These are phyloP conservation scores for Chamaecrista fasciculata DNA, from an alignment of 306 rosid genomes.

Conservation along the genomic window DNA sequence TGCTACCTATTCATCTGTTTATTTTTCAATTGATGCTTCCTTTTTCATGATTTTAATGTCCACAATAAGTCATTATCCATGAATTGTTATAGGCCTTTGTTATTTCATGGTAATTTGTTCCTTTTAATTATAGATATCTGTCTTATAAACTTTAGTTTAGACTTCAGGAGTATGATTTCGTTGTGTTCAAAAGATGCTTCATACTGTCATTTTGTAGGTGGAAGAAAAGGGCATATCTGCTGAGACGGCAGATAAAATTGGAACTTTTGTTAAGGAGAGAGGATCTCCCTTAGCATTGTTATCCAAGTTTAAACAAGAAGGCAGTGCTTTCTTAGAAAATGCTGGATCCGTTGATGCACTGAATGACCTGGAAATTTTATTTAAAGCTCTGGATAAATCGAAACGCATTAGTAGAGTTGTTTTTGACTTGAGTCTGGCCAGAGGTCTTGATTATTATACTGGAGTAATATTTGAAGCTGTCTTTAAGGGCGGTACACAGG, in stretches of 20 bases:
- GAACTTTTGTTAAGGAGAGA: slow-evolving; percentile 68
- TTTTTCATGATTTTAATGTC: slow-evolving; percentile 18
- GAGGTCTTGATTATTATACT: slow-evolving; percentile 96
- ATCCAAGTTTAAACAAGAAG: slow-evolving; percentile 65
- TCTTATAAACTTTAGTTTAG: background rate
- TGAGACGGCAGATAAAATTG: slow-evolving; percentile 82
- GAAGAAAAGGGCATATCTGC: slow-evolving; percentile 80
- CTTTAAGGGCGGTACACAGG: slow-evolving; percentile 86
- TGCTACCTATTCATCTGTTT: no score
- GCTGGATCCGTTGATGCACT: slow-evolving; percentile 61
- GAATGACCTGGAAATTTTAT: slow-evolving; percentile 77
- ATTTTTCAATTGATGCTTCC: slow-evolving; percentile 7
- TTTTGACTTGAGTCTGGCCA: slow-evolving; percentile 96
- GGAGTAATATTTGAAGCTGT: slow-evolving; percentile 95
- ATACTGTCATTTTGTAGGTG: slow-evolving; percentile 52
- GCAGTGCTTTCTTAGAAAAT: slow-evolving; percentile 60
- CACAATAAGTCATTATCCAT: background rate
- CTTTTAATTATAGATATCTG: background rate
- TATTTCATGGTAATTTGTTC: background rate
- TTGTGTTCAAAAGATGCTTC: slow-evolving; percentile 19
- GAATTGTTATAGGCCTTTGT: background rate
- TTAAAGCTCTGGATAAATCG: slow-evolving; percentile 70
- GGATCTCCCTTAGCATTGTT: slow-evolving; percentile 78
- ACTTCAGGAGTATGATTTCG: background rate
- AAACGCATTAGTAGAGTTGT: slow-evolving; percentile 66